These are phyloP conservation scores for Chenopodium berlandieri DNA, from an alignment of 148 eudicot genomes.

Conservation along the genomic window DNA sequence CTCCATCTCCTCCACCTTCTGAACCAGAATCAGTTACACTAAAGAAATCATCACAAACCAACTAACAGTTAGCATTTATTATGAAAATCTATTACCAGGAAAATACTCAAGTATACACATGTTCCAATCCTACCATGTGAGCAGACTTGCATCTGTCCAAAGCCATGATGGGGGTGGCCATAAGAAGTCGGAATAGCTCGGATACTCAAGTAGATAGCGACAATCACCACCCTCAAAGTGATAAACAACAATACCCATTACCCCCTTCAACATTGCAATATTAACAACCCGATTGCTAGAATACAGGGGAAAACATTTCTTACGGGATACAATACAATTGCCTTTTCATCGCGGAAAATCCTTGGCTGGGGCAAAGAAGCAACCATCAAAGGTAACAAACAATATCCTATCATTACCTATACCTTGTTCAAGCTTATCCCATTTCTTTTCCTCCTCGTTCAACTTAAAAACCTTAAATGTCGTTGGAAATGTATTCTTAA, in stretches of 20 bases:
- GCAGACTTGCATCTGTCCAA: background rate
- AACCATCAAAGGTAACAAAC: conserved; percentile 15
- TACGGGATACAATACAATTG: background rate
- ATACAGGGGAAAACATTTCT: no score
- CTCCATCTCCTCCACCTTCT: background rate
- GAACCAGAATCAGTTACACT: background rate
- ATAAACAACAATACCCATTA: background rate
- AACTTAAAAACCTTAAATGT: background rate
- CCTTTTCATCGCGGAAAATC: conserved; percentile 5
- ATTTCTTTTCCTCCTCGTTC: background rate
- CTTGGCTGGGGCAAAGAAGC: conserved; percentile 3
- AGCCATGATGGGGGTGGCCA: background rate
- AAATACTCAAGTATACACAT: no score
- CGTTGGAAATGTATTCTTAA: no score
- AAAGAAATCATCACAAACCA: background rate
- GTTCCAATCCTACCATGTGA: no score
- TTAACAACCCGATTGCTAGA: no score
- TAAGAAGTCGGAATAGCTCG: background rate
- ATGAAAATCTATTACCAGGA: background rate
- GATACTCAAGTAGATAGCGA: background rate
- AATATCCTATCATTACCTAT: background rate
- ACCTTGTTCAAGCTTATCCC: background rate
- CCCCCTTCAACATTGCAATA: no score
- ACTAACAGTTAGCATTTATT: background rate
- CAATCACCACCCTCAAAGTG: conserved; percentile 14